Evolutionary conservation across 2,329 filamentous ascomycete genomes (phyloP), one percentile per base, ranked within the genome.

Genomic region (Diaporthe capsici): DNA sequence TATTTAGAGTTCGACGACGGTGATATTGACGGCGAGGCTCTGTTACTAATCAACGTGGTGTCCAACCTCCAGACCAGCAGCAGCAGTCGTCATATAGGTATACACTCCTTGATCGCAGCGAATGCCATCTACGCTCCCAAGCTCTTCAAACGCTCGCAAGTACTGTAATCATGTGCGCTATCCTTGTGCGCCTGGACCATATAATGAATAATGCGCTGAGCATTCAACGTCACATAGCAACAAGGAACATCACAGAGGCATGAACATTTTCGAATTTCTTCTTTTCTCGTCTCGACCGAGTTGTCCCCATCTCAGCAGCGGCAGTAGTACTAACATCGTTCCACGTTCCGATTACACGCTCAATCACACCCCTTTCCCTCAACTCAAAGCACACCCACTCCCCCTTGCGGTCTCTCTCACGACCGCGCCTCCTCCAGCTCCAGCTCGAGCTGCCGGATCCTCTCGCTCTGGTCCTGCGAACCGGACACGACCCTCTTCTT

Each of bases 401-500:
- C 5, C 31, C 10, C 31, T 4, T 0, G 1, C 1, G 20, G 44
- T 9, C 70, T 6, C 1, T 4, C 31, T 39, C 63, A 92, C 78
- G 91, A 93, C 79, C 90, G 86, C 31, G 90, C 87, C 82, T 90
- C 90, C 82, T 94, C 92, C 51, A 94, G 85, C 83, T 93, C 92
- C 71, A 93, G 85, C 85, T 94, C 92, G 75, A 94, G 82, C 83
- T 93, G 91, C 78, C 92, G 86, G 81, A 93, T 93, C 68, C 91
- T 87, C 84, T 93, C 91, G 82, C 88, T 92, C 87, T 93, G 91
- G 81, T 92, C 91, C 80, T 90, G 87, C 20, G 87, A 86, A 39
- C 85, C 82, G n/a, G 83, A 81, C n/a, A 90, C 90, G 76, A 96
- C 88, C 83, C 92, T 94, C 84, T 91, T 91, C 90, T 97, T 98